Evolutionary conservation across 1,139 yeast genomes (phyloP).

Genomic region (Geotrichum restrictum): DNA sequence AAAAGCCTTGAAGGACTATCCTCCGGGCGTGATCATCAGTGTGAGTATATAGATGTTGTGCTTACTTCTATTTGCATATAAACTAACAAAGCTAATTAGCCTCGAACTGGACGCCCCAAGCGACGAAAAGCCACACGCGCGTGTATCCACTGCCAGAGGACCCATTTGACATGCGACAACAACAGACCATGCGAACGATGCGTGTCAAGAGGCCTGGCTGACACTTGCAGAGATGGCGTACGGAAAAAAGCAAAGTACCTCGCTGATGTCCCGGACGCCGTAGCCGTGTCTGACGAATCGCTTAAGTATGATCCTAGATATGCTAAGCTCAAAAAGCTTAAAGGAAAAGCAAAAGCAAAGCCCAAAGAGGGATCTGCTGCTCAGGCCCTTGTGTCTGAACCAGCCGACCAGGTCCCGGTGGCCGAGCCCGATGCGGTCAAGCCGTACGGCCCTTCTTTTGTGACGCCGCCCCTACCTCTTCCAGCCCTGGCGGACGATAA

Average conservation of each 20-base stretch:
- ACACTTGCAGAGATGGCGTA: conserved; percentile 81
- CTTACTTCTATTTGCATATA: background rate
- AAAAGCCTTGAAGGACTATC: conserved; percentile 20
- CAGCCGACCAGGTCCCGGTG: background rate
- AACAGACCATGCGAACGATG: conserved; percentile 79
- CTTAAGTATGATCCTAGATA: conserved; percentile 28
- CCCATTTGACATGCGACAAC: conserved; percentile 86
- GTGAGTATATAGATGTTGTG: conserved; percentile 19
- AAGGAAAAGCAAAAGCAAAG: conserved; percentile 8
- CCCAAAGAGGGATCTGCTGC: background rate
- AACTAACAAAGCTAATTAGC: conserved; percentile 15
- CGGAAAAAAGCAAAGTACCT: conserved; percentile 79
- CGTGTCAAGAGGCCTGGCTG: conserved; percentile 60
- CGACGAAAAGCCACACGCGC: conserved; percentile 72
- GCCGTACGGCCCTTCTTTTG: background rate
- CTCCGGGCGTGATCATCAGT: conserved; percentile 25
- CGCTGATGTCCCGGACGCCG: conserved; percentile 28
- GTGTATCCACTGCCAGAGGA: conserved; percentile 84
- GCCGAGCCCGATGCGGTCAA: background rate
- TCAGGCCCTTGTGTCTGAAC: too few species aligned
- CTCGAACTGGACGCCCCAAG: conserved; percentile 29
- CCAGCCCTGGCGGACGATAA: background rate
- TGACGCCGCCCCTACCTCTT: background rate
- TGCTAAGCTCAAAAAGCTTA: background rate
- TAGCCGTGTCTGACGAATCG: conserved; percentile 23